Base-by-base conservation (phyloP, 2,329 filamentous ascomycete genomes). In the Fusarium concolor region DNA sequence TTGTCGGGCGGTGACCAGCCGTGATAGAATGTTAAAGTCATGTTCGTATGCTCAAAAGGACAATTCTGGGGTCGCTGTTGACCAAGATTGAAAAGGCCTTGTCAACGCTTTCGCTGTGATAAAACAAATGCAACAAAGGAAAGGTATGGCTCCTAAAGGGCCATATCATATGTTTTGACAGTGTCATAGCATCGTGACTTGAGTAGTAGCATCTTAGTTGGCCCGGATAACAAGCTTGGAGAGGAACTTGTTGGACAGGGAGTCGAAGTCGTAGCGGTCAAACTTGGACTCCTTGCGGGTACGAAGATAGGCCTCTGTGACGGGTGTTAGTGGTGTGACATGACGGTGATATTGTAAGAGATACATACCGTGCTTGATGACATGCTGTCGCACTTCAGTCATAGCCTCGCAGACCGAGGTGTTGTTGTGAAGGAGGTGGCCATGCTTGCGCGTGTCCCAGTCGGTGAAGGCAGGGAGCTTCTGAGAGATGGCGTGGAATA, bases 401-500 rank as follows among this genome's bases (percentile, higher is more conserved):
- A 98, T 92, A 56, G 94, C 94, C 77, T 96, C 93, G 81, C 95
- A 97, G 49, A 97, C 94, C 70, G 94, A 93, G 24, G 87, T 85
- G 81, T 98, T 97, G 79, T 95, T 96, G 82, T 94, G 92, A 63
- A 97, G 88, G 51, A 97, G 83, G 73, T 97, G 92, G 71, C 96
- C 93, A 78, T 98, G 95, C 81, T 96, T 93, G 76, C 88, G 85
- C 14, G 93, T 96, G 76, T 97, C 94, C 95, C 95, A 98, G 77
- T 98, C 95, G 70, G 90, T 91, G 77, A 98, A 94, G 20, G 93
- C 87, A 6, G 95, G 95, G 42, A 97, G 87, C 83, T 98, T 97
- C 82, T 97, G 95, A 2, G 94, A 97, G 77, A 98, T 98, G 80
- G 95, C 95, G 74, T 97, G 94, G 89, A 98, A 98, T 29, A 98